Evolutionary conservation across 169 alveolate species (phyloP).

Genomic region (Cryptosporidium parvum): DNA sequence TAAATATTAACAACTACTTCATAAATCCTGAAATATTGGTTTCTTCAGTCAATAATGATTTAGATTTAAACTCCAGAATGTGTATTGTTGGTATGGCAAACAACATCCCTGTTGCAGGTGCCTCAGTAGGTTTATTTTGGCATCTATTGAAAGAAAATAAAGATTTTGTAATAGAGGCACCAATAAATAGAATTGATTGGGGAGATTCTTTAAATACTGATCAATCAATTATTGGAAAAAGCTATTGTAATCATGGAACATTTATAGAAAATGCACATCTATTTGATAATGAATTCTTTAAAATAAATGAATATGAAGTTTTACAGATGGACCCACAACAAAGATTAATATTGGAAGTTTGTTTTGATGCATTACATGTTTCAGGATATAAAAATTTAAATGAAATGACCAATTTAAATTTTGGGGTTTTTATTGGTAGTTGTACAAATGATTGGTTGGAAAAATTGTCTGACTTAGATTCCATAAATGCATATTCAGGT

Average conservation of each 20-base stretch:
- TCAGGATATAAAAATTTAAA: slow-evolving; percentile 72
- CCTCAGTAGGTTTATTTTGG: slow-evolving; percentile 76
- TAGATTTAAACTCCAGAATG: slow-evolving; percentile 20
- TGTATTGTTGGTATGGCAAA: slow-evolving; percentile 78
- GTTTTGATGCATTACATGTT: slow-evolving; percentile 77
- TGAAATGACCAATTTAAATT: slow-evolving; percentile 37
- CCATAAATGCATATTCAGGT: slow-evolving; percentile 78
- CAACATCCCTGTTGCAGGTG: slow-evolving; percentile 76
- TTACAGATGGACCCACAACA: slow-evolving; percentile 85
- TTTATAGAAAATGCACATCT: slow-evolving; percentile 74
- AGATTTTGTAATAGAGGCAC: slow-evolving; percentile 80
- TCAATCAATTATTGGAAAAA: slow-evolving; percentile 33
- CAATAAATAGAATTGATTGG: slow-evolving; percentile 77
- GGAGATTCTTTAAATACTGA: slow-evolving; percentile 15
- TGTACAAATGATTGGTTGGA: slow-evolving; percentile 82
- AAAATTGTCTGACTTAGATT: slow-evolving; percentile 62
- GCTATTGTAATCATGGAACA: slow-evolving; percentile 74
- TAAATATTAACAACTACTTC: slow-evolving; percentile 2
- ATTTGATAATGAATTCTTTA: slow-evolving; percentile 78
- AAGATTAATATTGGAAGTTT: slow-evolving; percentile 82
- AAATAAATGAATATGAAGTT: slow-evolving; percentile 74
- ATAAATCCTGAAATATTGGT: slow-evolving; percentile 12
- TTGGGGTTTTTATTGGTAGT: slow-evolving; percentile 82
- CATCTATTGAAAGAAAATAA: slow-evolving; percentile 53
- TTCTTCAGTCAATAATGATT: not conserved